phyloP scores from a whole-genome alignment of 2,329 filamentous ascomycete species.

The Colletotrichum sidae region DNA sequence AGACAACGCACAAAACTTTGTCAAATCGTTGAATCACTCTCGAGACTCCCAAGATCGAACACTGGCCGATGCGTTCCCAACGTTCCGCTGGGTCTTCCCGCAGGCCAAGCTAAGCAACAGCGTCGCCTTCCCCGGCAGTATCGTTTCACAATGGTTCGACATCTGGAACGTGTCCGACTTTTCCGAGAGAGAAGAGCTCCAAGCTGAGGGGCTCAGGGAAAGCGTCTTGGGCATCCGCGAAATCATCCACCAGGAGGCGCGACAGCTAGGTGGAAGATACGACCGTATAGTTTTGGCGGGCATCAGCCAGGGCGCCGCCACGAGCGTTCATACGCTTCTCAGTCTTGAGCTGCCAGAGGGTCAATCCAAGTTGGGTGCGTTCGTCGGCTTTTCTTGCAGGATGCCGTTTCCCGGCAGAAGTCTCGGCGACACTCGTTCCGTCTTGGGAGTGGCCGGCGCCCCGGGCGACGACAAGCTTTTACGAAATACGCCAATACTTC shows the following conservation, averaged over 20 bases:
- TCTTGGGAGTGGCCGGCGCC: constrained; percentile 44
- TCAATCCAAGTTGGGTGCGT: constrained; percentile 44
- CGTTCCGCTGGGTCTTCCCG: constrained; percentile 63
- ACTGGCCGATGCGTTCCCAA: constrained; percentile 55
- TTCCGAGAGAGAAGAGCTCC: constrained; percentile 54
- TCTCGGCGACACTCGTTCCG: constrained; percentile 46
- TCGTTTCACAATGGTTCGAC: constrained; percentile 62
- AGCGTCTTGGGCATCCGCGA: constrained; percentile 48
- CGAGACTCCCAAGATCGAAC: constrained; percentile 46
- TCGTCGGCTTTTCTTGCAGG: constrained; percentile 53
- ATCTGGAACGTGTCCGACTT: constrained; percentile 57
- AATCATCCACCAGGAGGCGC: constrained; percentile 50
- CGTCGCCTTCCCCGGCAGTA: constrained; percentile 37
- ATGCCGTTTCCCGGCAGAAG: constrained; percentile 49
- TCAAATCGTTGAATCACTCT: constrained; percentile 44
- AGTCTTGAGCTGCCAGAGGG: constrained; percentile 44
- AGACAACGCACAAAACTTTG: constrained; percentile 50
- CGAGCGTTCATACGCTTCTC: constrained; percentile 51
- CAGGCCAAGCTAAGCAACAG: constrained; percentile 49
- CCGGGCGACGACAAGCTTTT: constrained; percentile 47
- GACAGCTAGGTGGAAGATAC: constrained; percentile 48
- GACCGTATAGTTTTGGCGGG: constrained; percentile 56
- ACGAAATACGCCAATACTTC: constrained; percentile 55
- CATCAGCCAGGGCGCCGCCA: constrained; percentile 60
- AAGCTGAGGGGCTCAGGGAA: constrained; percentile 53